Conservation (phyloP, 2,329 filamentous ascomycete species). For the Plectosphaerella plurivora region DNA sequence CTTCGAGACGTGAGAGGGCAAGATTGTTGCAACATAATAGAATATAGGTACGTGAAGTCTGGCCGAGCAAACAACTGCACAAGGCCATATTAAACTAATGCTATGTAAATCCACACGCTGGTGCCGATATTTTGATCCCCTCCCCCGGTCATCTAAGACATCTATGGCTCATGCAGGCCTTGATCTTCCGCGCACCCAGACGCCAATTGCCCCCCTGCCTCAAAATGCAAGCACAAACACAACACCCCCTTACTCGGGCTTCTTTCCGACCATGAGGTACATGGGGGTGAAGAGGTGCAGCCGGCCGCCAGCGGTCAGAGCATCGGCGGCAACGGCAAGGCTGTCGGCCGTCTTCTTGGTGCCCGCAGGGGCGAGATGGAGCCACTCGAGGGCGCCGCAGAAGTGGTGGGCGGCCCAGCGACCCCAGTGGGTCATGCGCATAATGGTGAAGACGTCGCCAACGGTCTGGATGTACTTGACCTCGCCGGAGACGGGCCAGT, state of each 20-base stretch:
- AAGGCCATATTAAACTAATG: no score
- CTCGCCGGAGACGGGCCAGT: conserved; percentile 85
- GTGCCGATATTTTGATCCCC: neutral
- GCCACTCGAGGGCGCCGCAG: conserved; percentile 69
- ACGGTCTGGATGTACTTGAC: conserved; percentile 76
- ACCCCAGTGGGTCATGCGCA: conserved; percentile 84
- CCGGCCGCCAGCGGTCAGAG: conserved; percentile 78
- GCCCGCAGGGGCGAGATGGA: conserved; percentile 72
- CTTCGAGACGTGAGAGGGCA: no score
- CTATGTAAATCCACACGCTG: neutral
- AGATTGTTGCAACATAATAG: no score
- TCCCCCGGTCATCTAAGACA: neutral
- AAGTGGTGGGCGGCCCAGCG: conserved; percentile 71
- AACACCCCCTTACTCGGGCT: conserved; percentile 47
- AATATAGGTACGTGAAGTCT: no score
- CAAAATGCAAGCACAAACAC: neutral
- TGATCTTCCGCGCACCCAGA: neutral
- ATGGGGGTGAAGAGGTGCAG: conserved; percentile 97
- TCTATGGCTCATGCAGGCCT: neutral
- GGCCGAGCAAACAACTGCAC: no score
- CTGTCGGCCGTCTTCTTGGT: conserved; percentile 95
- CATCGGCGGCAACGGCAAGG: conserved; percentile 76
- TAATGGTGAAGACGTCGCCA: conserved; percentile 76
- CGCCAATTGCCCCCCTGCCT: neutral
- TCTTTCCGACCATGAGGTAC: conserved; percentile 94